Evolutionary conservation across 257 asterid species (phyloP).

Genomic region (Fraxinus pennsylvanica): DNA sequence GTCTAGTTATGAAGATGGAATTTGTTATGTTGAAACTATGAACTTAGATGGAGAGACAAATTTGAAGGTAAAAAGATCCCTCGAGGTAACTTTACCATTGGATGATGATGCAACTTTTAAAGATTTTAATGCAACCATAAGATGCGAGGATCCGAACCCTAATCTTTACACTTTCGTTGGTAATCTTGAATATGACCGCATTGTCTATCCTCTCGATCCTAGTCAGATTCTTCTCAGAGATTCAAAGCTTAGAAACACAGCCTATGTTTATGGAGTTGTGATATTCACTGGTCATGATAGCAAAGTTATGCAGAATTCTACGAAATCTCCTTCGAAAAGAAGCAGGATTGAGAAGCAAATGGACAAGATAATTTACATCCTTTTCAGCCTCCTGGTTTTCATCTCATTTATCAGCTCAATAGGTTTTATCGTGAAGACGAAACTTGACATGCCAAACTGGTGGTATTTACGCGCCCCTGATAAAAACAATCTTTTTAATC

Average conservation of each 20-base stretch:
- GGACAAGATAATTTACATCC: slow-evolving; percentile 90
- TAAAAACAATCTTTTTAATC: slow-evolving; percentile 54
- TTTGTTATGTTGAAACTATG: slow-evolving; percentile 96
- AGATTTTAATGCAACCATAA: slow-evolving; percentile 70
- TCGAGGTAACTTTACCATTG: slow-evolving; percentile 64
- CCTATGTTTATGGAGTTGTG: slow-evolving; percentile 79
- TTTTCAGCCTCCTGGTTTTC: slow-evolving; percentile 69
- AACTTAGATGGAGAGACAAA: slow-evolving; percentile 96
- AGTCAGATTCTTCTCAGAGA: slow-evolving; percentile 89
- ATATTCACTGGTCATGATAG: slow-evolving; percentile 88
- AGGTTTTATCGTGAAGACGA: slow-evolving; percentile 77
- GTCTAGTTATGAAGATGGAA: slow-evolving; percentile 89
- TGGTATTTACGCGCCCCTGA: slow-evolving; percentile 84
- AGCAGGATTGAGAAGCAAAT: slow-evolving; percentile 83
- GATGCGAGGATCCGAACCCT: slow-evolving; percentile 95
- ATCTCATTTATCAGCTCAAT: slow-evolving; percentile 76
- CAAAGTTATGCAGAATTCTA: slow-evolving; percentile 96
- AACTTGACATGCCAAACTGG: slow-evolving; percentile 68
- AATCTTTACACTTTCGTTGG: slow-evolving; percentile 87
- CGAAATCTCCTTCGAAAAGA: slow-evolving; percentile 91
- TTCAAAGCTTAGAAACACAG: slow-evolving; percentile 90
- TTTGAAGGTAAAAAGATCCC: slow-evolving; percentile 82
- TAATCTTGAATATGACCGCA: slow-evolving; percentile 65
- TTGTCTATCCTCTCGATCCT: slow-evolving; percentile 81
- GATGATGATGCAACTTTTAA: slow-evolving; percentile 68